A percentile compares a stretch with the other conserved stretches of the same genome.
Evolutionary conservation across 108 stramenopile species (phyloP).

Genomic region (Seminavis robusta): DNA sequence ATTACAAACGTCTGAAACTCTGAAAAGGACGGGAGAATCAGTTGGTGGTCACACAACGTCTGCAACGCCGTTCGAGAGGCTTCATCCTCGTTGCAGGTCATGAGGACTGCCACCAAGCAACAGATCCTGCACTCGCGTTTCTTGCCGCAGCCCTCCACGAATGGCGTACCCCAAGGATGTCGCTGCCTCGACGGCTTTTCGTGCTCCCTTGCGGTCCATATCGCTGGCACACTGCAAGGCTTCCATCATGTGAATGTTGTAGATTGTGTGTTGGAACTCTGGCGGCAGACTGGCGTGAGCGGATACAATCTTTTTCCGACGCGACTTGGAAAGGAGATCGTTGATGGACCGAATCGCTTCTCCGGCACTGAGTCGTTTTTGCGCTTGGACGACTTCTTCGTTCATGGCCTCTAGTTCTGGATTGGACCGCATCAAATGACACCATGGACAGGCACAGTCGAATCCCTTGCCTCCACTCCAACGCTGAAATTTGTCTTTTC

Average conservation of each 20-base stretch:
- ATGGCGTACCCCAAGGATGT: conserved; percentile 1
- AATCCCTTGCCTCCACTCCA: conserved; percentile 28
- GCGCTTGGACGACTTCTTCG: background rate
- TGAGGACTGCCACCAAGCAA: conserved; percentile 1
- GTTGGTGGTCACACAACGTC: background rate
- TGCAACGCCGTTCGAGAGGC: background rate
- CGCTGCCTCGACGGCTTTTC: background rate
- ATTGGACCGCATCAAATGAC: conserved; percentile 4
- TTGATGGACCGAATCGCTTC: background rate
- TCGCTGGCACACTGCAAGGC: background rate
- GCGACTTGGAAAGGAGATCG: background rate
- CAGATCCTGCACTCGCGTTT: background rate
- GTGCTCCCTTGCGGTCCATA: background rate
- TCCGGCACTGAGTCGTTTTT: background rate
- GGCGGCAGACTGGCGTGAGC: background rate
- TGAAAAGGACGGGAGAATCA: conserved; percentile 3
- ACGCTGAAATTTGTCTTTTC: conserved; percentile 2
- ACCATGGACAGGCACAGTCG: conserved; percentile 16
- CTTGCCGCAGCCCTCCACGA: background rate
- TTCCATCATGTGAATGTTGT: conserved; percentile 1
- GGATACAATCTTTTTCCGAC: background rate
- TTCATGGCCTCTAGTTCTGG: background rate
- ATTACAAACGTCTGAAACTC: conserved; percentile 3
- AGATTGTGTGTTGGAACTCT: background rate
- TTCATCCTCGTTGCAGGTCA: background rate